phyloP scores from a whole-genome alignment of 768 basidiomycete genomes.

The Tylopilus balloui region DNA sequence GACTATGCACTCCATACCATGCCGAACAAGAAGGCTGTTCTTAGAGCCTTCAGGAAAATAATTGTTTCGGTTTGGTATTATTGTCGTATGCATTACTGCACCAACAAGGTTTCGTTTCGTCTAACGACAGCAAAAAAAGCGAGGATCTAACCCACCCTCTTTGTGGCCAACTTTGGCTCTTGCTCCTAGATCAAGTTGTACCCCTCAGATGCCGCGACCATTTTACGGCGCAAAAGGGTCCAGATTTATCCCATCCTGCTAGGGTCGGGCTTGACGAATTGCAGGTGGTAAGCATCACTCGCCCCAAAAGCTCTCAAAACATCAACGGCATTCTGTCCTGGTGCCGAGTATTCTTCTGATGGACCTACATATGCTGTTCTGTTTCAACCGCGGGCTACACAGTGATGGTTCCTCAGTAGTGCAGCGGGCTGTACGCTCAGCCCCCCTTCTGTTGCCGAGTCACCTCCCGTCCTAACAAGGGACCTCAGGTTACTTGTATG shows the following conservation, averaged over 20 bases:
- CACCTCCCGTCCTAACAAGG: not conserved
- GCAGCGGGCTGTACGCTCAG: not conserved
- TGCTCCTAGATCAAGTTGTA: not conserved
- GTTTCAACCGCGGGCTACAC: not conserved
- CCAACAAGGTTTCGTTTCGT: constrained; percentile 1
- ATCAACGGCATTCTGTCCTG: constrained; percentile 11
- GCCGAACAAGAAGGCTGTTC: not conserved
- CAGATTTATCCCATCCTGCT: not conserved
- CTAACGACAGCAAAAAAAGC: not conserved
- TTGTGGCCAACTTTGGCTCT: not conserved
- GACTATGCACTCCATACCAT: too few relatives aligned
- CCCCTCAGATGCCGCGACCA: not conserved
- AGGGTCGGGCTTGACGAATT: not conserved
- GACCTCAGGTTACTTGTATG: not conserved
- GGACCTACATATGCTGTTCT: not conserved
- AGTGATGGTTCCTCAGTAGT: not conserved
- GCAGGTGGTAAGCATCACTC: not conserved
- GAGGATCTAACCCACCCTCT: not conserved
- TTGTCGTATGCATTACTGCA: not conserved
- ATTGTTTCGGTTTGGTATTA: not conserved
- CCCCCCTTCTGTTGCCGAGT: not conserved
- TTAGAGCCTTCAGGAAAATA: not conserved
- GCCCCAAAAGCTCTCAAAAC: not conserved
- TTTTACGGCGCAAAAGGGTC: not conserved
- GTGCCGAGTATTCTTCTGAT: constrained; percentile 1